Base-by-base conservation (phyloP, 1,284 basidiomycete species). In the Entoloma clypeatum region DNA sequence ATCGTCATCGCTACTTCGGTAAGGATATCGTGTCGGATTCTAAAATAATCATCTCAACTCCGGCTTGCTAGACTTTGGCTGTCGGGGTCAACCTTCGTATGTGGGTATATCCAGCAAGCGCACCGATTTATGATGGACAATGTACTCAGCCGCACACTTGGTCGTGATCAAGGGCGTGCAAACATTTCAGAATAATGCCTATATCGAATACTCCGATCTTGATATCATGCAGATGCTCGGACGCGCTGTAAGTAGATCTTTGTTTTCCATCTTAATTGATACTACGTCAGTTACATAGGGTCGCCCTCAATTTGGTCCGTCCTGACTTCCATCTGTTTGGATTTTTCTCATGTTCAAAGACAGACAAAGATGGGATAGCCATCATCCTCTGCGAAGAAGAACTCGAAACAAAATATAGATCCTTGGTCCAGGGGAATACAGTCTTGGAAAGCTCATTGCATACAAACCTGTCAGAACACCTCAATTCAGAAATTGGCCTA, bases 401-500 rank as follows among this genome's bases (percentile, higher is more conserved):
- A n/a, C 68, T 88, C 0, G 82, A 86, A 57, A 57, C 62, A 7
- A 89, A 90, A 55, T 92, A 91, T 59, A 71, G 72, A 36, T 64
- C 72, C 9, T 69, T 90, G 25, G 68, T 71, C 1, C 78, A 82
- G 51, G 82, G 78, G 11, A 75, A 72, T 42, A 92, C 85, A 0
- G 64, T 83, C 17, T 70, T 95, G 26, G 92, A 95, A 62, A 92
- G 88, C 59, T 85, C 76, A 48, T 73, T 95, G 21, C 92, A 96
- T 59, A 67, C 69, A 38, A 87, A 89, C 56, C 75, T 97, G 7
- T 70, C 81, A 2, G 93, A 96, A 59, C 91, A 96, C 59, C 66
- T 97, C 53, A 96, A 96, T 57, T 92, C 91, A 2, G 94, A 97
- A 64, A 86, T 96, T 39, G 84, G 84, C 0, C 72, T 96, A 6